These are phyloP conservation scores for Aphanomyces astaci DNA, from an alignment of 352 stramenopile genomes.

Conservation along the genomic window DNA sequence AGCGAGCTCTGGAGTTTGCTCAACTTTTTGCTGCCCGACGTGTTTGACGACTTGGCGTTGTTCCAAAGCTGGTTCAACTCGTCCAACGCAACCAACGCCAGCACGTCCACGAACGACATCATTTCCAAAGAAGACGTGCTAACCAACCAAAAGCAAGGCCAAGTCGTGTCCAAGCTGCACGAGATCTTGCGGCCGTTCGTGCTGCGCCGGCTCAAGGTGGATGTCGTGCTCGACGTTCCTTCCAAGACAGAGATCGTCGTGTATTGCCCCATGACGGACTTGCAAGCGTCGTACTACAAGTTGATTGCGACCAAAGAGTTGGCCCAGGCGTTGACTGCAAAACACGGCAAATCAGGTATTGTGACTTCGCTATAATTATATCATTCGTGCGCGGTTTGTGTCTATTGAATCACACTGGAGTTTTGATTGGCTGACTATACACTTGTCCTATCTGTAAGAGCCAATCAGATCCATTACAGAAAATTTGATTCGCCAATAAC, in stretches of 20 bases:
- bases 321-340: conserved; percentile 73
- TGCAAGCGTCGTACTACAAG: conserved; percentile 93
- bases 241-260: conserved; percentile 97
- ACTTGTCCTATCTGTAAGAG: too few relatives aligned
- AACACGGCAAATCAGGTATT: conserved; percentile 53
- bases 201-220: conserved; percentile 92
- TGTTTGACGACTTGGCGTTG: conserved; percentile 97
- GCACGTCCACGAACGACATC: conserved; percentile 47
- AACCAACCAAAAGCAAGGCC: conserved; percentile 84
- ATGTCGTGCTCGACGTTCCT: conserved; percentile 90
- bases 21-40: conserved; percentile 95
- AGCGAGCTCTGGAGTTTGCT: conserved; percentile 97
- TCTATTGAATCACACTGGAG: too few relatives aligned
- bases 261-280: conserved; percentile 91
- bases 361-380: too few relatives aligned
- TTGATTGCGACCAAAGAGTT: conserved; percentile 89
- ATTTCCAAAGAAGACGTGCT: conserved; percentile 64
- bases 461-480: too few relatives aligned
- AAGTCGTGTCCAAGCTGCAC: conserved; percentile 94
- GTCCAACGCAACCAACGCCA: conserved; percentile 87
- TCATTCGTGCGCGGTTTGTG: too few relatives aligned
- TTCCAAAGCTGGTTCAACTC: conserved; percentile 99
- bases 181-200: conserved; percentile 96
- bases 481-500: too few relatives aligned
- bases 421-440: too few relatives aligned